A percentile compares a stretch with the other conserved stretches of the same genome.
These are phyloP conservation scores for Thymus quinquecostatus DNA, from an alignment of 257 asterid genomes.

Conservation along the genomic window DNA sequence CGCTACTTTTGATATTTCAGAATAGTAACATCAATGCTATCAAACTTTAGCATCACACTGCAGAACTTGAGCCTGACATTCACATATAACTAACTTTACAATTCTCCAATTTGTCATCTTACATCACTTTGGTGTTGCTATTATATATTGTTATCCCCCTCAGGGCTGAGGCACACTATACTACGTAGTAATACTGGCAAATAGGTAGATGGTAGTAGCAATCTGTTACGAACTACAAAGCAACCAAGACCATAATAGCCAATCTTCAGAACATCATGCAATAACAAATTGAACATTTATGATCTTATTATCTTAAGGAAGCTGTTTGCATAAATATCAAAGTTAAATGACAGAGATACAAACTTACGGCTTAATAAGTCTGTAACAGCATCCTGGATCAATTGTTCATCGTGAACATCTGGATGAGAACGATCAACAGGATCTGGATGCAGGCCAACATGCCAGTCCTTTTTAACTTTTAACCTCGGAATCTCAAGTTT, in stretches of 20 bases:
- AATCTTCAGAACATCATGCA: conserved; percentile 1
- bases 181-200: neutral
- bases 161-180: neutral
- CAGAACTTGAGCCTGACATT: neutral
- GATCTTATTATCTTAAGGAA: neutral
- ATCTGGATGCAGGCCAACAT: conserved; percentile 85
- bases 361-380: conserved; percentile 62
- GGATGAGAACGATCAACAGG: conserved; percentile 95
- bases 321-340: conserved; percentile 1
- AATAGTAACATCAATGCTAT: neutral
- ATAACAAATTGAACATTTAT: neutral
- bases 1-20: neutral
- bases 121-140: neutral
- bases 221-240: neutral
- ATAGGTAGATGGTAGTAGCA: conserved; percentile 12
- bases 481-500: conserved; percentile 88
- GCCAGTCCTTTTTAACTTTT: conserved; percentile 93
- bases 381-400: conserved; percentile 63
- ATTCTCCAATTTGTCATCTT: neutral
- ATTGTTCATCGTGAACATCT: conserved; percentile 82
- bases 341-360: conserved; percentile 20
- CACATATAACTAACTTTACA: neutral
- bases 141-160: neutral
- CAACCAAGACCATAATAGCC: neutral
- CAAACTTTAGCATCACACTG: neutral